phyloP scores from a whole-genome alignment of 2,329 filamentous ascomycete species.

The Botrytis pseudocinerea region DNA sequence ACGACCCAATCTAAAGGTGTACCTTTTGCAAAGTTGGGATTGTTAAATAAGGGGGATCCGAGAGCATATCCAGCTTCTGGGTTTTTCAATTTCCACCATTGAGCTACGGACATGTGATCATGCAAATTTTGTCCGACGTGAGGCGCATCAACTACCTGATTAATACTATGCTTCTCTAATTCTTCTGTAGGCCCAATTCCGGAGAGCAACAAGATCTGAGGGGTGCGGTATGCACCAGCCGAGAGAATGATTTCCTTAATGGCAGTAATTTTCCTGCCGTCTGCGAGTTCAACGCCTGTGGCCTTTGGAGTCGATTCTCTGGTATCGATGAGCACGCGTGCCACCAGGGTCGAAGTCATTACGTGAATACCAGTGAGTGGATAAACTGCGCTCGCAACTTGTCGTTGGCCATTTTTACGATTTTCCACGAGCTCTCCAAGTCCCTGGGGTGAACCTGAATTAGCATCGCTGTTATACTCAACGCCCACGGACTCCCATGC shows the following conservation, averaged over 20 bases:
- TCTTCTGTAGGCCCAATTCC: background rate
- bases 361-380: background rate
- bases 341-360: background rate
- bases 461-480: background rate
- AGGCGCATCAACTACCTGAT: constrained; percentile 16
- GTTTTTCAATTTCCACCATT: constrained; percentile 14
- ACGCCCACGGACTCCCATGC: background rate
- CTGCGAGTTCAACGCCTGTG: background rate
- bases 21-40: background rate
- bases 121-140: constrained; percentile 7
- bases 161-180: background rate
- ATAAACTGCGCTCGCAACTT: background rate
- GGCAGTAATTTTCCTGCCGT: background rate
- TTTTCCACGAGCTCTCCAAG: background rate
- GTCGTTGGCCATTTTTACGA: background rate
- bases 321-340: background rate
- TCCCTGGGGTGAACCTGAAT: constrained; percentile 1
- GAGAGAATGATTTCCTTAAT: background rate
- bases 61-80: constrained; percentile 14
- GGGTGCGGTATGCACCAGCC: background rate
- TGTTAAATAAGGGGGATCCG: background rate
- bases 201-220: background rate
- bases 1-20: background rate
- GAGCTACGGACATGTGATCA: constrained; percentile 11
- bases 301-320: background rate